Percentiles rank a stretch among this genome's conserved stretches.
phyloP scores from a whole-genome alignment of 805 yeast species.

The Candida caryicola region DNA sequence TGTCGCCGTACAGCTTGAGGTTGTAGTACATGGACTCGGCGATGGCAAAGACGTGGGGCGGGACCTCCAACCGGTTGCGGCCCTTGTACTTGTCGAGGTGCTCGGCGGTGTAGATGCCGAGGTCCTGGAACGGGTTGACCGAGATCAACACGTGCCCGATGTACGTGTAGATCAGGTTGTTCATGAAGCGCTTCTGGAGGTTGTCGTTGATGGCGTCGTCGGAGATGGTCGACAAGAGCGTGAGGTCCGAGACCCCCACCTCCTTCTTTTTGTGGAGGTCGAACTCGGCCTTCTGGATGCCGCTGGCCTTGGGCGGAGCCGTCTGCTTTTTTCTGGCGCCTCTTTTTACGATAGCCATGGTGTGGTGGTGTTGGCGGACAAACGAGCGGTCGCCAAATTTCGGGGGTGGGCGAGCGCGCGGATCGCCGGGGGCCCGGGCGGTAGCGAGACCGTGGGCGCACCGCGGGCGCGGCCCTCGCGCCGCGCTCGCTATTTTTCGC shows the following conservation, averaged over 20 bases:
- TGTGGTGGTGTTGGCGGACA: neutral
- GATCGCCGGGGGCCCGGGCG: too few species aligned
- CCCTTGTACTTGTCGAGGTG: conserved; percentile 77
- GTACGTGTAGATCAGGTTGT: conserved; percentile 87
- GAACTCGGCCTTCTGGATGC: conserved; percentile 82
- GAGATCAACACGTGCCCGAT: conserved; percentile 94
- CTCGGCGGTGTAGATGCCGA: conserved; percentile 89
- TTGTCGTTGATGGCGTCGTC: conserved; percentile 93
- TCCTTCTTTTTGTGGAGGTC: conserved; percentile 87
- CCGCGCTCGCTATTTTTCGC: too few species aligned
- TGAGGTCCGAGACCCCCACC: conserved; percentile 96
- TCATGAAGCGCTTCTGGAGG: conserved; percentile 81
- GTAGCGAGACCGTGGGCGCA: too few species aligned
- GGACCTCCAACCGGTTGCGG: conserved; percentile 90
- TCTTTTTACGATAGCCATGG: conserved; percentile 76
- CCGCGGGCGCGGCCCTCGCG: too few species aligned
- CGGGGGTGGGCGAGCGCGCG: too few species aligned
- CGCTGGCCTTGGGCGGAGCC: conserved; percentile 56
- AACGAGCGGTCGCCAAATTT: too few species aligned
- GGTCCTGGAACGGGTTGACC: conserved; percentile 93
- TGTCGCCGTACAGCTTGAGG: conserved; percentile 89
- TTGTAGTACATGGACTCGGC: conserved; percentile 97
- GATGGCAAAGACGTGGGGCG: conserved; percentile 97
- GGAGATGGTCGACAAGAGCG: conserved; percentile 80
- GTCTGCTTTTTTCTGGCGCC: conserved; percentile 61